Evolutionary conservation across 371 early-diverging fungal species (phyloP).

Genomic region (Rhizopus arrhizus): DNA sequence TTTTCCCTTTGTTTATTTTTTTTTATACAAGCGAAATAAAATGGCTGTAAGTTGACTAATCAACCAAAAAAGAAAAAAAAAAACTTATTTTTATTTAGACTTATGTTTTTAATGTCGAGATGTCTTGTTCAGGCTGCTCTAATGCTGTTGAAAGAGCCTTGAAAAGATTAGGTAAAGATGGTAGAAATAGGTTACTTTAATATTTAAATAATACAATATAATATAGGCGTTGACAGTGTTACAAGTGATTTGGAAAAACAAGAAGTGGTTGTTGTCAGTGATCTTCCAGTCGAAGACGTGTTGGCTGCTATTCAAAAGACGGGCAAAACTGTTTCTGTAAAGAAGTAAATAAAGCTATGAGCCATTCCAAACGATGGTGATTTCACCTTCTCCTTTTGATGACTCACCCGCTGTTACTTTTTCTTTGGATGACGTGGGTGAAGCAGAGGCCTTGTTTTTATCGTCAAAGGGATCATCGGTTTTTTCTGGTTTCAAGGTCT

Average conservation of each 20-base stretch:
- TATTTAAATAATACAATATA: background rate
- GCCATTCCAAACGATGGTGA: constrained; percentile 55
- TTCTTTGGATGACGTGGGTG: constrained; percentile 4
- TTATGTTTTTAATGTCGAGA: constrained; percentile 79
- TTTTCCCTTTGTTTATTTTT: background rate
- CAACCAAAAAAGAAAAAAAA: background rate
- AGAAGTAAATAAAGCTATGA: constrained; percentile 26
- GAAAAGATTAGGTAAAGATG: constrained; percentile 54
- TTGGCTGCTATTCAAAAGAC: constrained; percentile 76
- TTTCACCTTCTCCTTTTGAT: constrained; percentile 49
- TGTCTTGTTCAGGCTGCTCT: constrained; percentile 84
- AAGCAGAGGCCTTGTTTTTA: constrained; percentile 23
- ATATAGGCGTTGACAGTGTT: constrained; percentile 55
- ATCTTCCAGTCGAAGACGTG: constrained; percentile 59
- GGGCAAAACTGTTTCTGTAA: constrained; percentile 51
- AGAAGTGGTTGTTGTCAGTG: constrained; percentile 59
- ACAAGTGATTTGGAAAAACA: constrained; percentile 75
- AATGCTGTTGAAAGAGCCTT: constrained; percentile 78
- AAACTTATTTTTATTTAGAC: constrained; percentile 25
- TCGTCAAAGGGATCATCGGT: constrained; percentile 45
- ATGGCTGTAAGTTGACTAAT: constrained; percentile 18
- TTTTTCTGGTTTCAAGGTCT: constrained; percentile 20
- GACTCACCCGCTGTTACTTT: constrained; percentile 34
- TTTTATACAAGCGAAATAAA: background rate
- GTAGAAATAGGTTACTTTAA: background rate